Evolutionary conservation across 225 moss, liverwort and hornwort genomes (phyloP), one percentile per base, ranked within the genome.

Genomic region (Pseudoscleropodium purum): DNA sequence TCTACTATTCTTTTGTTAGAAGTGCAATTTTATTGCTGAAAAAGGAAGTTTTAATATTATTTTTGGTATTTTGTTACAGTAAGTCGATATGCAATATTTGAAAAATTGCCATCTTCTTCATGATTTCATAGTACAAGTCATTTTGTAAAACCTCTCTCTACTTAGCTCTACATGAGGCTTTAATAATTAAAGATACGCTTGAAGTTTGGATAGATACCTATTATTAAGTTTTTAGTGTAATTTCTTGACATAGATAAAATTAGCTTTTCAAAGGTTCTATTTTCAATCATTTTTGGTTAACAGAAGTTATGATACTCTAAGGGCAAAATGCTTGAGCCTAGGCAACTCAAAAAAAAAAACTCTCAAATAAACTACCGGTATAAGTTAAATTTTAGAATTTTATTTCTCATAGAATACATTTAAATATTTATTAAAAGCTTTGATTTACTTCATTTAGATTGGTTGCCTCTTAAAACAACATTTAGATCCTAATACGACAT

Each of bases 1-100:
- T 11, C 13, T n/a, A 13, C 4, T 69, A 24, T n/a, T 69, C 4
- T n/a, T 7, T 13, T 23, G 23, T 13, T 69, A 13, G 2, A 37
- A 68, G 20, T 36, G 67, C 36, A 67, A 36, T 19, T 67, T 19
- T 11, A 5, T 67, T 67, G 36, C 10, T 67, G 19, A 45, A 18
- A n/a, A 37, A n/a, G 12, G 12, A n/a, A 37, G 21, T 37, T 24
- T 12, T 69, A 17, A 23, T 23, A 13, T n/a, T 69, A 24, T 23
- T 24, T 12, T n/a, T n/a, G 7, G 13, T n/a, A 69, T n/a, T 23
- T n/a, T 69, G 2, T 24, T 13, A 69, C 23, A 69, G 13, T n/a
- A n/a, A 13, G 7, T 1, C n/a, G 2, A 23, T 0, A n/a, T 13
- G 13, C n/a, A n/a, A 13, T 69, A 24, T n/a, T n/a, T n/a, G 13